Base-by-base conservation (phyloP, 2,329 filamentous ascomycete species). In the Venturia nashicola region DNA sequence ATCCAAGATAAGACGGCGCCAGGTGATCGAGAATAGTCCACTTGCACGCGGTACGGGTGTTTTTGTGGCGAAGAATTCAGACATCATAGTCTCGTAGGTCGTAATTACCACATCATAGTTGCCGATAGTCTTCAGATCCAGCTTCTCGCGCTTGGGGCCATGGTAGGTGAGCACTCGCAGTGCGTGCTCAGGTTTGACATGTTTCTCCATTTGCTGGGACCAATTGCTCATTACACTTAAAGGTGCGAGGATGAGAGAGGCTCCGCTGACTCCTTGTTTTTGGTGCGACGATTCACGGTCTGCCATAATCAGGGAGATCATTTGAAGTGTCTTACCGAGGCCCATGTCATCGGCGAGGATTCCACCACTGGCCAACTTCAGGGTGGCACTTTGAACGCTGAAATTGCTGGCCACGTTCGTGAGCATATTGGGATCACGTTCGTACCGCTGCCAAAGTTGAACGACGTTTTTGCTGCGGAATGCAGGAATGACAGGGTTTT, bases 321-420 rank as follows among this genome's bases (percentile, higher is more conserved):
- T 82, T 72, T 96, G 89, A 9, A 96, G 80, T 0, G 91, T 96
- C 77, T 96, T 96, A 32, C 91, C 91, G 5, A 96, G 76, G 3
- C 91, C 91, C 92, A 96, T 96, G 70, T 96, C 91, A 72, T 96
- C 91, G 1, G 91, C 90, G 9, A 96, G 80, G 61, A 96, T 91
- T 40, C 91, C 91, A 20, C 91, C 91, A 61, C 85, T 89, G 7
- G 89, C 84, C 27, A 96, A 79, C 0, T 77, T 73, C 0, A 90
- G 90, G 1, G 80, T 74, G 2, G 72, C 73, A 0, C 72, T 73
- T 9, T 82, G 85, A 11, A 74, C 67, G 0, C 84, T 82, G 71
- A 86, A 92, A 62, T 86, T 86, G 0, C 86, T 93, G 65, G 86
- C 89, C 67, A 90, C 80, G 73, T 89, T 91, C 65, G 80, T 82